Conservation (phyloP, 345 rosid genomes). For the Camelina hispida region DNA sequence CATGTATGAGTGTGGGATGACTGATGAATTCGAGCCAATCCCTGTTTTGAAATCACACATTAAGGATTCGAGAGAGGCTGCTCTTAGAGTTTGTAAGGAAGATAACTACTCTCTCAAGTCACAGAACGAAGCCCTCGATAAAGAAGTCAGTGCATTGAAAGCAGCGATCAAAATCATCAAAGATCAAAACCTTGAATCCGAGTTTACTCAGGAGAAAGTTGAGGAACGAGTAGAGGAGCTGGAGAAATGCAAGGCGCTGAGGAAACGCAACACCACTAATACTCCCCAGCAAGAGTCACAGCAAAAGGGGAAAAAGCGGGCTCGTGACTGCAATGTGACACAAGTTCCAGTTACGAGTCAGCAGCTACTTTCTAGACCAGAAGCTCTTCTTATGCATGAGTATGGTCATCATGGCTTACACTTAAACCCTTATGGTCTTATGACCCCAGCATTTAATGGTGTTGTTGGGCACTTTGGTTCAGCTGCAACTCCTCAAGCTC, state of each 20-base stretch:
- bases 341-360: conserved; percentile 34
- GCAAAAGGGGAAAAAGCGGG: conserved; percentile 27
- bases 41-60: conserved; percentile 57
- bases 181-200: conserved; percentile 60
- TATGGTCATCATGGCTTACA: conserved; percentile 43
- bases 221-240: conserved; percentile 64
- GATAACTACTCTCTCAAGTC: conserved; percentile 54
- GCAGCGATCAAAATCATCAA: conserved; percentile 61
- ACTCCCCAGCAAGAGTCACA: conserved; percentile 36
- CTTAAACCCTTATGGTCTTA: conserved; percentile 50
- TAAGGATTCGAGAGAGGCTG: conserved; percentile 45
- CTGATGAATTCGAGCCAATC: conserved; percentile 60
- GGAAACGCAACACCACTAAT: conserved; percentile 53
- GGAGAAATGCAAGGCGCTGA: conserved; percentile 65
- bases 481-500: conserved; percentile 48
- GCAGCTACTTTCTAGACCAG: conserved; percentile 32
- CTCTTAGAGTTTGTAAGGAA: conserved; percentile 45
- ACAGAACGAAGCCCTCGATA: conserved; percentile 59
- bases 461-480: conserved; percentile 45
- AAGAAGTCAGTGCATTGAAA: conserved; percentile 63
- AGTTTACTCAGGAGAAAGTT: conserved; percentile 49
- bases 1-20: conserved; percentile 66
- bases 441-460: conserved; percentile 42
- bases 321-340: conserved; percentile 14
- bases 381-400: conserved; percentile 42